These are phyloP conservation scores for Halophytophthora batemanensis DNA, from an alignment of 352 stramenopile species.

Conservation along the genomic window DNA sequence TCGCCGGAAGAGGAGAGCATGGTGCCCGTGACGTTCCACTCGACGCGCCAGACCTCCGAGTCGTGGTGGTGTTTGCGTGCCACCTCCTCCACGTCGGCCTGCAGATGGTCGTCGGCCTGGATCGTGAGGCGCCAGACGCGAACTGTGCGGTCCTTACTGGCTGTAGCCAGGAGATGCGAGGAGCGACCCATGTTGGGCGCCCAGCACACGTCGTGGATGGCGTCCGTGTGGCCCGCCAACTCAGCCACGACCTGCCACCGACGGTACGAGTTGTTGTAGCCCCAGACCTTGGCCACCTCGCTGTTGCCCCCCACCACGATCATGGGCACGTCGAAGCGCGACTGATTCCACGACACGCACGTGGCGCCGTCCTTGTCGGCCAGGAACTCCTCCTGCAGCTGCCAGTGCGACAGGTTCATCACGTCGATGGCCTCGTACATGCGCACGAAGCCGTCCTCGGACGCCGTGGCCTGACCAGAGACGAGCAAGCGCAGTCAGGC, in stretches of 20 bases:
- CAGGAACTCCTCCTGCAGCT: constrained; percentile 85
- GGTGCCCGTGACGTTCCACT: constrained; percentile 97
- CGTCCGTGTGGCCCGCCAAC: constrained; percentile 80
- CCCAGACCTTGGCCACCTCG: constrained; percentile 87
- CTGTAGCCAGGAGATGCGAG: constrained; percentile 92
- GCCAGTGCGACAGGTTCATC: constrained; percentile 96
- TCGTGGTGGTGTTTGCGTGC: constrained; percentile 82
- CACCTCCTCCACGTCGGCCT: constrained; percentile 70
- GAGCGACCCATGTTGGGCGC: constrained; percentile 93
- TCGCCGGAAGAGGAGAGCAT: constrained; percentile 94
- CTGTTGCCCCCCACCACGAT: constrained; percentile 92
- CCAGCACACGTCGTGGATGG: constrained; percentile 96
- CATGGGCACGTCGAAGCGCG: constrained; percentile 93
- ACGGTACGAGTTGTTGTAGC: constrained; percentile 87
- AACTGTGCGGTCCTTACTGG: constrained; percentile 90
- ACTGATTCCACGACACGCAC: constrained; percentile 94
- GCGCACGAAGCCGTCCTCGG: constrained; percentile 92
- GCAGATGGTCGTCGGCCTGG: constrained; percentile 54
- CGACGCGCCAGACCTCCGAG: constrained; percentile 93
- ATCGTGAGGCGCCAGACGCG: constrained; percentile 84
- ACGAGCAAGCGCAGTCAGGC: constrained; percentile 1
- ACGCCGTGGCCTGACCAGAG: constrained; percentile 81
- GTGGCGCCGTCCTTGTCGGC: constrained; percentile 85
- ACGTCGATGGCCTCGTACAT: constrained; percentile 96
- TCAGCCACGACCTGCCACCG: constrained; percentile 85